These are phyloP conservation scores for Myxozyma lipomycoides DNA, from an alignment of 805 yeast species.

Conservation along the genomic window DNA sequence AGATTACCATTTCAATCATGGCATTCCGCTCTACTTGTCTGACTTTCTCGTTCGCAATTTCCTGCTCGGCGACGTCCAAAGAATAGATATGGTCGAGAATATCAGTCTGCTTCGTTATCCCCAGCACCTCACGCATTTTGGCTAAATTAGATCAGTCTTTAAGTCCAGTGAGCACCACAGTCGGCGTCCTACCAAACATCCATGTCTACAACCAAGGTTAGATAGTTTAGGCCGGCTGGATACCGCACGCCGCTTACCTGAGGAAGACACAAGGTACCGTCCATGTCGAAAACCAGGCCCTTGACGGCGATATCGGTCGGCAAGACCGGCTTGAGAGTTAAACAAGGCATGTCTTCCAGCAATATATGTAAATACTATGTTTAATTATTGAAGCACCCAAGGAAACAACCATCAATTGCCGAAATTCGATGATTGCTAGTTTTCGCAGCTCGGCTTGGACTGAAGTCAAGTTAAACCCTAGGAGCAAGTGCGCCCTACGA, in stretches of 20 bases:
- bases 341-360: slow-evolving; percentile 16
- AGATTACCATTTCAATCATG: slow-evolving; percentile 50
- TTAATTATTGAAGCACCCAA: too few relatives aligned
- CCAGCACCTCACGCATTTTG: slow-evolving; percentile 59
- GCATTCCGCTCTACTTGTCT: slow-evolving; percentile 57
- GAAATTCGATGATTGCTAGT: too few relatives aligned
- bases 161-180: slow-evolving; percentile 8
- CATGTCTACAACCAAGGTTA: slow-evolving; percentile 35
- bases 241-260: slow-evolving; percentile 37
- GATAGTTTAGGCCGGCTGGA: background rate
- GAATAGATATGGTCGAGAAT: slow-evolving; percentile 50
- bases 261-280: slow-evolving; percentile 68
- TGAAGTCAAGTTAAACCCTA: too few relatives aligned
- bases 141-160: slow-evolving; percentile 29
- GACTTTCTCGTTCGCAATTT: slow-evolving; percentile 46
- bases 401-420: too few relatives aligned
- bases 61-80: slow-evolving; percentile 42
- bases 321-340: slow-evolving; percentile 13
- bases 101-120: slow-evolving; percentile 47
- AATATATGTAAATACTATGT: too few relatives aligned
- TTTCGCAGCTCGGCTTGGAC: too few relatives aligned
- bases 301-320: slow-evolving; percentile 35
- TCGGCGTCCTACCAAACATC: slow-evolving; percentile 43
- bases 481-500: too few relatives aligned
- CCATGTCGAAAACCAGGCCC: slow-evolving; percentile 74